Evolutionary conservation across 1,284 basidiomycete species (phyloP).

Genomic region (Fomitopsis palustris): DNA sequence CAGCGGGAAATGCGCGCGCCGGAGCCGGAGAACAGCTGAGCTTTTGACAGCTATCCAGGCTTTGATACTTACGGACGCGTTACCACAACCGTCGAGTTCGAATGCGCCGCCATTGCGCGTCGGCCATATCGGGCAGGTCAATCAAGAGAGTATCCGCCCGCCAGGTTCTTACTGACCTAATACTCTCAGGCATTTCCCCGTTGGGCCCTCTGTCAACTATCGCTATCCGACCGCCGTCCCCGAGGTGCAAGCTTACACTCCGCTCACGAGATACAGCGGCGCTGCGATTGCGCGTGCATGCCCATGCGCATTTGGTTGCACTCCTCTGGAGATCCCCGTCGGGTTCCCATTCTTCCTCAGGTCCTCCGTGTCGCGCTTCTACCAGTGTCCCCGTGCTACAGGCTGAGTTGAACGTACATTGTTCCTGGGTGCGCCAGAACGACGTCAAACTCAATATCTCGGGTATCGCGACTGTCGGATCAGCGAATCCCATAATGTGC

Average conservation of each 20-base stretch:
- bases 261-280: neutral
- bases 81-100: neutral
- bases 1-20: slow-evolving; percentile 1
- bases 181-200: neutral
- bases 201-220: neutral
- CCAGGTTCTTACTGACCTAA: neutral
- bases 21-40: slow-evolving; percentile 5
- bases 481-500: neutral
- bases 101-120: neutral
- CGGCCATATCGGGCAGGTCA: slow-evolving; percentile 1
- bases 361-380: neutral
- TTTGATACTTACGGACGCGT: neutral
- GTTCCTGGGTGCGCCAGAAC: neutral
- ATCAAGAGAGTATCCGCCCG: neutral
- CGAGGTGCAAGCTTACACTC: no score
- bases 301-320: neutral
- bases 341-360: neutral
- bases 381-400: neutral
- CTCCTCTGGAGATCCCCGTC: neutral
- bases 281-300: neutral
- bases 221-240: neutral
- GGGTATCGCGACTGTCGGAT: neutral
- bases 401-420: neutral
- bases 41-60: slow-evolving; percentile 6
- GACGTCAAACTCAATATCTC: neutral